Evolutionary conservation across 139 green algal species (phyloP).

Genomic region (Chlamydomonas sp.): DNA sequence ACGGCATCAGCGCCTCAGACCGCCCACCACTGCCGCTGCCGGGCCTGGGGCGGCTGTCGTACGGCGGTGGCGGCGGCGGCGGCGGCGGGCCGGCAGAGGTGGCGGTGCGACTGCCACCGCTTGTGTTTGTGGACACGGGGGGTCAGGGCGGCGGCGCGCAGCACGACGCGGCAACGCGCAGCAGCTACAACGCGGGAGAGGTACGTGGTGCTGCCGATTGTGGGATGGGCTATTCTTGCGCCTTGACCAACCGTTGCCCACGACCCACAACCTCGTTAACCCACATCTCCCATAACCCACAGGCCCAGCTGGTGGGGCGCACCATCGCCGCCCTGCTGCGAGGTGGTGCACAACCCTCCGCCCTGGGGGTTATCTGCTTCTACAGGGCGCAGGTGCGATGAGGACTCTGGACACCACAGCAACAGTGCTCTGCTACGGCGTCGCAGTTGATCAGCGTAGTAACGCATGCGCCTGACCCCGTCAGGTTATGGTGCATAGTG

Average conservation of each 20-base stretch:
- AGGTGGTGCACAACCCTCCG: conserved; percentile 17
- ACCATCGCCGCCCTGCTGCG: conserved; percentile 49
- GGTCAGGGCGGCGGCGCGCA: not conserved
- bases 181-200: conserved; percentile 68
- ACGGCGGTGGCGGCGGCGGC: too few relatives aligned
- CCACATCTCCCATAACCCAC: not conserved
- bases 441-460: conserved; percentile 12
- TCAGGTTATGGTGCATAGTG: too few relatives aligned
- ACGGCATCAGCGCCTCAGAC: conserved; percentile 65
- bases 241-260: not conserved
- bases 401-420: too few relatives aligned
- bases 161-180: conserved; percentile 43
- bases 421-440: too few relatives aligned
- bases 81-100: too few relatives aligned
- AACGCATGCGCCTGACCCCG: too few relatives aligned
- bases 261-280: too few relatives aligned
- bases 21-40: conserved; percentile 62
- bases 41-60: too few relatives aligned
- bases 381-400: conserved; percentile 73
- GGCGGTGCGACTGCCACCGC: conserved; percentile 50
- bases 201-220: conserved; percentile 1
- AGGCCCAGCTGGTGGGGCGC: conserved; percentile 55
- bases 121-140: conserved; percentile 58
- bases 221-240: not conserved
- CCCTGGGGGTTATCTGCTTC: conserved; percentile 86